These are phyloP conservation scores for Gracilaria caudata DNA, from an alignment of 23 red algal genomes.

Conservation along the genomic window DNA sequence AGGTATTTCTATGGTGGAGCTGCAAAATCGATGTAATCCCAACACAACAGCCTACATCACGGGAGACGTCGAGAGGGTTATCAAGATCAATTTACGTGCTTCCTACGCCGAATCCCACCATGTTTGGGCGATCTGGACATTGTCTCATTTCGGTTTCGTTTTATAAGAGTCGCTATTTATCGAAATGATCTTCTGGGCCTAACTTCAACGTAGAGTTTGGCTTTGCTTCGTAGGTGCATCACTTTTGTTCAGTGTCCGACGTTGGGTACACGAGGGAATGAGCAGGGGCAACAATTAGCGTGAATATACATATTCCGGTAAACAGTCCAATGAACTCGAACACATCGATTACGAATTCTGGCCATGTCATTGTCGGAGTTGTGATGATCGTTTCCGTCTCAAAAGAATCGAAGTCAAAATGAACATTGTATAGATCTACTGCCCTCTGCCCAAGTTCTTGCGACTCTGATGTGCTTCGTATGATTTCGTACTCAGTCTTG, in stretches of 20 bases:
- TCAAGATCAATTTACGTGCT: not conserved
- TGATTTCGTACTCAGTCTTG: slow-evolving; percentile 34
- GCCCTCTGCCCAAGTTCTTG: not conserved
- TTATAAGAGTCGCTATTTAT: not conserved
- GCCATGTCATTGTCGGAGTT: slow-evolving; percentile 65
- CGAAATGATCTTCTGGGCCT: not conserved
- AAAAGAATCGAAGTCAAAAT: slow-evolving; percentile 60
- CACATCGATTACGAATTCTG: slow-evolving; percentile 76
- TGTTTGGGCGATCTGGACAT: not conserved
- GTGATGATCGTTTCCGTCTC: slow-evolving; percentile 34
- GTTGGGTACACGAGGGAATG: slow-evolving; percentile 51
- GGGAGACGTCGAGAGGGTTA: not conserved
- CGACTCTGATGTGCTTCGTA: not conserved
- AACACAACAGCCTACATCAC: not conserved
- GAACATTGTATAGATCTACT: slow-evolving; percentile 33
- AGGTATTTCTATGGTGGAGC: slow-evolving; percentile 54
- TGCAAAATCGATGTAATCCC: slow-evolving; percentile 17
- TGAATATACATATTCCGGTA: slow-evolving; percentile 81
- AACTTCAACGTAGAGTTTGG: not conserved
- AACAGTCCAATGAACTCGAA: slow-evolving; percentile 81
- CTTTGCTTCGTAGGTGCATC: not conserved
- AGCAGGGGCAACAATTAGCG: slow-evolving; percentile 74
- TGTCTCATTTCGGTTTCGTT: not conserved
- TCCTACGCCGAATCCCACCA: not conserved
- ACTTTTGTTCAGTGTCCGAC: not conserved